Conservation (phyloP, 805 yeast genomes). For the Myxozyma vanderwaltii region DNA sequence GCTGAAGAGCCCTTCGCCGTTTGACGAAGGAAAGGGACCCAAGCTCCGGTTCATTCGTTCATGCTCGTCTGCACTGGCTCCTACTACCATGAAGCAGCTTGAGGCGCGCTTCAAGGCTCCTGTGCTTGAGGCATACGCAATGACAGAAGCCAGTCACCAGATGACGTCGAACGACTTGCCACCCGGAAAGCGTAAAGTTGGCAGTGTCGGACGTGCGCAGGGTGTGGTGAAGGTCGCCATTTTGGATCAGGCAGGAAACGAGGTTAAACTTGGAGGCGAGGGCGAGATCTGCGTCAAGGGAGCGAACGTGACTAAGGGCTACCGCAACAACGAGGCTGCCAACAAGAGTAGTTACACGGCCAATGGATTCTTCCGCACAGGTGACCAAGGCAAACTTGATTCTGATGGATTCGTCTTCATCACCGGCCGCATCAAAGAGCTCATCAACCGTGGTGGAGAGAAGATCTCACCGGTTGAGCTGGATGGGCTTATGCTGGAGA, state of each 20-base stretch:
- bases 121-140: slow-evolving; percentile 75
- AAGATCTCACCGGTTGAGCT: slow-evolving; percentile 74
- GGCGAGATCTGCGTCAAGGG: slow-evolving; percentile 77
- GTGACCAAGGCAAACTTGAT: slow-evolving; percentile 71
- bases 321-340: slow-evolving; percentile 71
- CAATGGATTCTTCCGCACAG: slow-evolving; percentile 70
- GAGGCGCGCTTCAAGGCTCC: slow-evolving; percentile 64
- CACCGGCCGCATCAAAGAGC: slow-evolving; percentile 73
- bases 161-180: slow-evolving; percentile 73
- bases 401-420: slow-evolving; percentile 59
- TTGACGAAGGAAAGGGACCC: slow-evolving; percentile 46
- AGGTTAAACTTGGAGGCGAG: slow-evolving; percentile 52
- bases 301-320: slow-evolving; percentile 68
- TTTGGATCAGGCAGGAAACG: slow-evolving; percentile 53
- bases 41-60: slow-evolving; percentile 67
- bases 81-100: slow-evolving; percentile 59
- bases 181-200: slow-evolving; percentile 64
- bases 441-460: slow-evolving; percentile 75
- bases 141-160: slow-evolving; percentile 76
- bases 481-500: slow-evolving; percentile 60
- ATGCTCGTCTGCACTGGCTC: slow-evolving; percentile 72
- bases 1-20: slow-evolving; percentile 55
- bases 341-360: slow-evolving; percentile 65
- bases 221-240: slow-evolving; percentile 68
- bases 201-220: slow-evolving; percentile 73